A percentile compares a stretch with the other conserved stretches of the same genome.
Evolutionary conservation across 78 protist genomes (phyloP).

Genomic region (Dictyostelium discoideum): DNA sequence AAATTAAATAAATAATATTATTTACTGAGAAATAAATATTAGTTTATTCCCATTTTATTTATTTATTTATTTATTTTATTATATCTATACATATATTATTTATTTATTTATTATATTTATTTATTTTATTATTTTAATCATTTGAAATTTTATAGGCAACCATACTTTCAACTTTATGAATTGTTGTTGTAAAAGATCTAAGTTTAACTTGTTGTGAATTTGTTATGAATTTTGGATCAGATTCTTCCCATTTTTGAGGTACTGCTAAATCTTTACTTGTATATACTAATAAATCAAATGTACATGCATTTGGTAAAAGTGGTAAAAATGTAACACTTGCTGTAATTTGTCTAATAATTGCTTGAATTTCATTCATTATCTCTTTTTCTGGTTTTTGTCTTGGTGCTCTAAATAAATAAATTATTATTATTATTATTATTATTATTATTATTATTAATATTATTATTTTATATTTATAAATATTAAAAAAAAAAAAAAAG

Average conservation of each 20-base stretch:
- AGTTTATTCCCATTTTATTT: neutral
- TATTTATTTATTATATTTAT: too few species aligned
- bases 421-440: neutral
- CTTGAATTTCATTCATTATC: constrained; percentile 95
- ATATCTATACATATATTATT: neutral
- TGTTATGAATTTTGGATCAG: constrained; percentile 94
- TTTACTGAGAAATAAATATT: neutral
- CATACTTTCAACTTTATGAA: constrained; percentile 85
- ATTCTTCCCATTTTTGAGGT: constrained; percentile 95
- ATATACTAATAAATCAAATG: constrained; percentile 98
- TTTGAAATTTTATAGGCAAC: constrained; percentile 73
- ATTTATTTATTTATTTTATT: too few species aligned
- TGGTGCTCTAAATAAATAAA: constrained; percentile 53
- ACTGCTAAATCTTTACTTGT: constrained; percentile 83
- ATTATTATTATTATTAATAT: neutral
- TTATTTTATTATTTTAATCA: neutral
- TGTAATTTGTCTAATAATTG: constrained; percentile 98
- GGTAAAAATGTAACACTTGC: constrained; percentile 98
- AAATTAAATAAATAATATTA: neutral
- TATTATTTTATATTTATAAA: neutral
- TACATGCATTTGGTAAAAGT: constrained; percentile 75
- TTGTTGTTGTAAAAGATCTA: constrained; percentile 96
- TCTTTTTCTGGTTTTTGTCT: constrained; percentile 89
- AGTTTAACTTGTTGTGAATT: constrained; percentile 93
- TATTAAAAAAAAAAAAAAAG: neutral